Evolutionary conservation across 331 rosid species (phyloP).

Genomic region (Malus hybrid): DNA sequence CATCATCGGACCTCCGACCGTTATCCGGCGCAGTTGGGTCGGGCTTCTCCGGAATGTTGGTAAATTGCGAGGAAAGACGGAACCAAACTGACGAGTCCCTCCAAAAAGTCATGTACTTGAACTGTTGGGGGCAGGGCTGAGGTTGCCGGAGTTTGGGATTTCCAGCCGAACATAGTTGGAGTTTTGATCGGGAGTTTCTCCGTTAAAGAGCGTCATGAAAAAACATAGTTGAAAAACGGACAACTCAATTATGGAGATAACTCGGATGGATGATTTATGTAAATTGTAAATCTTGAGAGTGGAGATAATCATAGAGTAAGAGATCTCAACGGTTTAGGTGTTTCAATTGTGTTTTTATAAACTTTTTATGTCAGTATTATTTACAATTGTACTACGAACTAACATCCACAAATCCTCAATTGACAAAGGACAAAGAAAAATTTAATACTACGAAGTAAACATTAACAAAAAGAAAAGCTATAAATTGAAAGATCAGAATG

Average conservation of each 20-base stretch:
- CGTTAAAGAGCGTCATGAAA: not conserved
- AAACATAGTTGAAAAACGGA: not conserved
- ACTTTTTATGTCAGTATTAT: too few species aligned
- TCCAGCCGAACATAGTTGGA: not conserved
- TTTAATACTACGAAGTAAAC: too few species aligned
- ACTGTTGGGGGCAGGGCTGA: slow-evolving; percentile 90
- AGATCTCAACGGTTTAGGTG: not conserved
- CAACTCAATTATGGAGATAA: not conserved
- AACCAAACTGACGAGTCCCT: slow-evolving; percentile 66
- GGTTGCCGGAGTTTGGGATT: not conserved
- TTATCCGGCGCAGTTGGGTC: slow-evolving; percentile 34
- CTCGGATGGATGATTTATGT: not conserved
- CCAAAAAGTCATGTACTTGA: slow-evolving; percentile 77
- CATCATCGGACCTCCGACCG: slow-evolving; percentile 24
- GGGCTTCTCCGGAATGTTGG: slow-evolving; percentile 18
- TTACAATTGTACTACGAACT: too few species aligned
- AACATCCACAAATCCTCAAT: too few species aligned
- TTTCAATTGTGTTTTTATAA: too few species aligned
- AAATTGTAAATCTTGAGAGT: not conserved
- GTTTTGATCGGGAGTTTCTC: not conserved
- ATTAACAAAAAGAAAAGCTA: too few species aligned
- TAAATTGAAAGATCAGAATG: too few species aligned
- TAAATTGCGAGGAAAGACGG: slow-evolving; percentile 29
- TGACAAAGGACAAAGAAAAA: too few species aligned
- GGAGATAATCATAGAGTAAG: not conserved